Evolutionary conservation across 2,329 filamentous ascomycete genomes (phyloP), one percentile per base, ranked within the genome.

Genomic region (Zasmidium citrigriseum): DNA sequence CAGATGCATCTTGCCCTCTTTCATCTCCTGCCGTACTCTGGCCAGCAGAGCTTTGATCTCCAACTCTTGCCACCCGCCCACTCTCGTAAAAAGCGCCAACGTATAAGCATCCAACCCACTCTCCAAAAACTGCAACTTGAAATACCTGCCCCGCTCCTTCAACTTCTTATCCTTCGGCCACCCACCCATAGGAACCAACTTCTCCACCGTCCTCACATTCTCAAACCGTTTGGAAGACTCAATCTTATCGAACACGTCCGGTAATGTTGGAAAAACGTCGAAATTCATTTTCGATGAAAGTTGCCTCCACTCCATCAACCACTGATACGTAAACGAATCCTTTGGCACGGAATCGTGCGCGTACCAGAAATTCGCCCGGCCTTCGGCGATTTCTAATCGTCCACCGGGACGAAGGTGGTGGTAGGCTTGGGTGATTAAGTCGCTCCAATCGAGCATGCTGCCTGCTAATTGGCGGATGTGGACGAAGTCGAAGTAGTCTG

Each of bases 381-480:
- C 54, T 48, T 57, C 54, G 22, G 54, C n/a, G 14, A 57, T 59
- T 23, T 60, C 58, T 4, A 58, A 23, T 24, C 27, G 47, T 51
- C 60, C 60, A 27, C 60, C 60, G 12, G 51, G 57, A 22, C 18
- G 23, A 3, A 59, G 49, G 16, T 63, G 54, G 7, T 24, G 12
- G 24, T 57, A 61, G 16, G 52, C 47, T 46, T 57, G 58, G 18
- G 44, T 34, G 10, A 61, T 46, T 20, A 58, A 25, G 10, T 45
- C 20, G 1, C 44, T 52, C 78, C 78, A 80, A 62, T 80, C 77
- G 1, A 73, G 70, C n/a, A 81, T 75, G 54, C 72, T 75, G 7
- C 78, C 78, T 54, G 76, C 77, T 24, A 81, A 66, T 51, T 75
- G 74, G 51, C 78, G 76, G 16, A 78, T 68, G 62, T 82, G 78